phyloP scores from a whole-genome alignment of 768 basidiomycete genomes.

The Kwoniella dendrophila region DNA sequence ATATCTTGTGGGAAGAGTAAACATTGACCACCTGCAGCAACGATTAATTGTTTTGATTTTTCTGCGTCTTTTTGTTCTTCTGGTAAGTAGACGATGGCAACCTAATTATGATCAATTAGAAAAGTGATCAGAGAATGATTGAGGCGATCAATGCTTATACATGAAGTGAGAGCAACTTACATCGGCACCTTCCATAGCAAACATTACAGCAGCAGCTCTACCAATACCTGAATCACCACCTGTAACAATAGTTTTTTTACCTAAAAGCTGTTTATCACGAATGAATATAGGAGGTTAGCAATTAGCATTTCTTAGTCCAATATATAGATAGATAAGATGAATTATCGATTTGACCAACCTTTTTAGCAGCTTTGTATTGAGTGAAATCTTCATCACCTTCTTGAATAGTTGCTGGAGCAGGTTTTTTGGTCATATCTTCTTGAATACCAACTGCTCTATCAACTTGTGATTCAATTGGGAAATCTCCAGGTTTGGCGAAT shows the following conservation, averaged over 20 bases:
- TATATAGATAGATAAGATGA: too few species aligned
- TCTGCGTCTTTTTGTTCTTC: conserved; percentile 62
- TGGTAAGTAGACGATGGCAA: conserved; percentile 61
- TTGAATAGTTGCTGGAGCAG: conserved; percentile 46
- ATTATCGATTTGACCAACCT: conserved; percentile 22
- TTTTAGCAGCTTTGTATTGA: conserved; percentile 53
- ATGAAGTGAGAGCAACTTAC: conserved; percentile 21
- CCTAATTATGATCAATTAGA: conserved; percentile 16
- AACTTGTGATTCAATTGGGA: conserved; percentile 48
- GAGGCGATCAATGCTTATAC: not conserved
- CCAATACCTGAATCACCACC: conserved; percentile 64
- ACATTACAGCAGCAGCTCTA: conserved; percentile 59
- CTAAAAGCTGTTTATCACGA: conserved; percentile 56
- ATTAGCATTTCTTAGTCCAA: not conserved
- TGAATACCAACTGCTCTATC: conserved; percentile 52
- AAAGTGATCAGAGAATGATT: conserved; percentile 2
- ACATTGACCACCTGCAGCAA: conserved; percentile 41
- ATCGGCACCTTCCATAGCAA: conserved; percentile 57
- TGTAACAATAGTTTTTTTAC: conserved; percentile 61
- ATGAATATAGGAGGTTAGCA: conserved; percentile 32
- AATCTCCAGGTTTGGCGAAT: conserved; percentile 48
- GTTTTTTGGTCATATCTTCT: conserved; percentile 52
- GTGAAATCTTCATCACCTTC: conserved; percentile 52
- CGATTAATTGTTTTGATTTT: conserved; percentile 44
- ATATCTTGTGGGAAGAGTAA: conserved; percentile 54